Evolutionary conservation across 2,329 filamentous ascomycete species (phyloP).

Genomic region (Bipolaris victoriae): DNA sequence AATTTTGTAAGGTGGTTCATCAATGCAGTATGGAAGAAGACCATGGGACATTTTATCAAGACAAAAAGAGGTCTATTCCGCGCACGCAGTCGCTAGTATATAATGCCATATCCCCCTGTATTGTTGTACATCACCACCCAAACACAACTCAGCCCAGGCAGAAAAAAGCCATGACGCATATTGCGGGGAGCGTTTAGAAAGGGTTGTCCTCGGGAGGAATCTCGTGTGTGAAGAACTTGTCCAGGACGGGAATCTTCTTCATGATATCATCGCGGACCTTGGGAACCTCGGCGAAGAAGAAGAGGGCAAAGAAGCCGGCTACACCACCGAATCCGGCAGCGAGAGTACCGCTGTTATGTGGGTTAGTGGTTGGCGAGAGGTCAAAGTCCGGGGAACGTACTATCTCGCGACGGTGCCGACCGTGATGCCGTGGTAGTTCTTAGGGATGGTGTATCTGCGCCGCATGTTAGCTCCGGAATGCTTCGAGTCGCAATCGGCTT

Average conservation of each 20-base stretch:
- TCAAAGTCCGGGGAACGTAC: conserved; percentile 48
- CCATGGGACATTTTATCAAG: conserved; percentile 2
- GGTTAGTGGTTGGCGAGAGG: conserved; percentile 12
- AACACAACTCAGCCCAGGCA: neutral
- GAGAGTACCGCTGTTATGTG: conserved; percentile 46
- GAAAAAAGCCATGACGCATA: conserved; percentile 9
- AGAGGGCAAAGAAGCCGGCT: conserved; percentile 65
- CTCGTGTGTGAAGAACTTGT: conserved; percentile 62
- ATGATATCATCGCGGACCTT: conserved; percentile 67
- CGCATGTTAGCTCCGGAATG: conserved; percentile 21
- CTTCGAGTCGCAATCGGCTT: neutral
- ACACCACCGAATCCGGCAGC: conserved; percentile 63
- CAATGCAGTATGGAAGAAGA: conserved; percentile 17
- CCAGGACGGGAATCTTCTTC: conserved; percentile 64
- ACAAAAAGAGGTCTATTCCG: conserved; percentile 41
- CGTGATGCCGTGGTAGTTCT: conserved; percentile 59
- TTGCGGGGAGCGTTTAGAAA: conserved; percentile 46
- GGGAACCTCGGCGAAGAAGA: conserved; percentile 70
- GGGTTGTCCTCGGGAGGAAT: conserved; percentile 69
- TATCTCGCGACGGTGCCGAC: conserved; percentile 49
- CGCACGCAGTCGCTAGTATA: conserved; percentile 35
- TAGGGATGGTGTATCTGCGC: conserved; percentile 58
- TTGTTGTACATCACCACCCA: conserved; percentile 26
- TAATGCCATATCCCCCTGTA: conserved; percentile 5
- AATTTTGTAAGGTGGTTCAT: neutral